Evolutionary conservation across 768 basidiomycete genomes (phyloP), one percentile per base, ranked within the genome.

Genomic region (Imleria badia): DNA sequence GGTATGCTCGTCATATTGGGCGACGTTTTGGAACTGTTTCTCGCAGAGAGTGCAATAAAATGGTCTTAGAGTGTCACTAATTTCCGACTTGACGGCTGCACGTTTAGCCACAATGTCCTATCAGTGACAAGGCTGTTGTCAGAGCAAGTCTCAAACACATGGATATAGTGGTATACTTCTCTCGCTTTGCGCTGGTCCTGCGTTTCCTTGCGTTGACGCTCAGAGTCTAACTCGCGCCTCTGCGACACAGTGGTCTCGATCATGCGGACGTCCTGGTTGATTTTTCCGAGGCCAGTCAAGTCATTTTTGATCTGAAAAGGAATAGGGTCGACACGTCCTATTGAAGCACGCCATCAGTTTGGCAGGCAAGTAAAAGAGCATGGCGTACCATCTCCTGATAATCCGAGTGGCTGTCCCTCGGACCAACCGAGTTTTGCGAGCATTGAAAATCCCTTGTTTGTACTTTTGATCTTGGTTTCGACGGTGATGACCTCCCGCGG

Each of bases 1-100:
- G 50, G 88, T 89, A 70, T 94, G 91, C 64, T 93, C 91, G 59
- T 93, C 91, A 62, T 89, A 94, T 64, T 91, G 91, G 0, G 89
- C 84, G 19, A 93, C 88, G 45, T 80, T 93, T 68, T 85, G 81
- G 73, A 92, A 93, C 67, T 94, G 91, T 67, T 92, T 92, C 57
- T 91, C 89, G 74, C 91, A 94, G 19, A 91, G 78, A 23, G 77
- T 72, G 67, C 91, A 94, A 66, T 91, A 92, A 71, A 93, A 93
- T 10, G 88, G 78, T 31, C 79, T 78, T 44, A 93, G 77, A 6
- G 84, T 84, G 45, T 78, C 77, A 2, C 80, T 81, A 30, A 94
- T 82, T 66, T 93, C 88, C 26, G 76, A 78, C 61, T 83, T 78
- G 38, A 91, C 73, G 11, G 86, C 87, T 11, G 77, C 80, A 56